Evolutionary conservation across 2,329 filamentous ascomycete species (phyloP), one percentile per base, ranked within the genome.

Genomic region (Colletotrichum tofieldiae): DNA sequence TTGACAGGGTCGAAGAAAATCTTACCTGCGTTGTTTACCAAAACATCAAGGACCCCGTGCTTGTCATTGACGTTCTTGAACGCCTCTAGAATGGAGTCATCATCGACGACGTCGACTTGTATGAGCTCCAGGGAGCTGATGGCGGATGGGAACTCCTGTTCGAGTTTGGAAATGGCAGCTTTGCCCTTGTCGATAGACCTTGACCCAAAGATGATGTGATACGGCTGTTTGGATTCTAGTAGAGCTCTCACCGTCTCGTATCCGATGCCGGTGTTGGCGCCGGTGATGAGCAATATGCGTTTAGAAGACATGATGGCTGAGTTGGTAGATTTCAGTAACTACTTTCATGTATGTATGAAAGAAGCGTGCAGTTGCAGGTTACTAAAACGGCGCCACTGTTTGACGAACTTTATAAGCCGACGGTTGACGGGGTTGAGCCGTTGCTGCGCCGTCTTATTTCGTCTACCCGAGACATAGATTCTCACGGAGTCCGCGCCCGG

Each of bases 211-310:
- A 91, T 77, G 67, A 93, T 84, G 11, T 86, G 82, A 77, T 91
- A 92, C 2, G 84, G n/a, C 11, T 79, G 80, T 0, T 77, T 39
- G 0, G 90, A 89, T 14, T 80, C 74, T 55, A 84, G 81, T 0
- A 92, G 81, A 1, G 88, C 86, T 73, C 87, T 90, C 61, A 91
- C 85, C 9, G 83, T 85, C 74, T 92, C 86, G 47, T 85, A 87
- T 3, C 91, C 91, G 26, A 93, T 85, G 20, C 90, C 90, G 0
- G 86, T 90, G 75, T 91, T 92, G 72, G 84, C 89, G 45, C 90
- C 90, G 2, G 90, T 92, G 73, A 92, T 85, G 54, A 92, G 78
- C n/a, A 91, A 78, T 71, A 89, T 81, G 11, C 68, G 63, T 37
- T 73, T 71, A 18, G 68, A 68, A 9, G 68, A 45, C 72, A 73